phyloP scores from a whole-genome alignment of 1,284 basidiomycete species.

The Agroathelia rolfsii region DNA sequence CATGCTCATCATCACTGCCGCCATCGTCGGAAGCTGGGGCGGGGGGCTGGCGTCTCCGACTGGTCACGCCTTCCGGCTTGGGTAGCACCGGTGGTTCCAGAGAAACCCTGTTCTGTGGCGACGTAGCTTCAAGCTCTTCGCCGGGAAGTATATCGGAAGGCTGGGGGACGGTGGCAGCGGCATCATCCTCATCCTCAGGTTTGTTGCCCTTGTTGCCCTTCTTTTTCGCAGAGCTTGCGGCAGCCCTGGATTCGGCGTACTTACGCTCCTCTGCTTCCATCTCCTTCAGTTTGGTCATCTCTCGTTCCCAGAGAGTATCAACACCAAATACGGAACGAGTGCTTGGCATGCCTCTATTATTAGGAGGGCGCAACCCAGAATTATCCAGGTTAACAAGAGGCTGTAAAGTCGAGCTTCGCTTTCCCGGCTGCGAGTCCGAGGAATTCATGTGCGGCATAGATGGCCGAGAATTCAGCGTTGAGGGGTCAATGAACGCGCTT shows the following conservation, averaged over 20 bases:
- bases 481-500: slow-evolving; percentile 66
- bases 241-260: slow-evolving; percentile 38
- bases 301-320: slow-evolving; percentile 73
- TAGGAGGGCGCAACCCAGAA: slow-evolving; percentile 18
- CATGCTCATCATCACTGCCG: slow-evolving; percentile 32
- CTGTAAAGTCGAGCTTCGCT: slow-evolving; percentile 18
- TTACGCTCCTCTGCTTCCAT: slow-evolving; percentile 56
- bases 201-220: slow-evolving; percentile 33
- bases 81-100: slow-evolving; percentile 48
- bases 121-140: too few species aligned
- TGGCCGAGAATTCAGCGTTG: slow-evolving; percentile 40
- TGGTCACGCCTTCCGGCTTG: slow-evolving; percentile 28
- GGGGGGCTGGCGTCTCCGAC: slow-evolving; percentile 30
- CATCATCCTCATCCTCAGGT: too few species aligned
- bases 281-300: slow-evolving; percentile 61
- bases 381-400: slow-evolving; percentile 49
- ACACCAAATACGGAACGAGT: slow-evolving; percentile 73
- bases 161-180: too few species aligned
- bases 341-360: slow-evolving; percentile 24
- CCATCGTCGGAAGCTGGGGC: slow-evolving; percentile 32
- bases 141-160: too few species aligned
- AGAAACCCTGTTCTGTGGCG: slow-evolving; percentile 22
- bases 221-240: slow-evolving; percentile 27
- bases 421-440: slow-evolving; percentile 24
- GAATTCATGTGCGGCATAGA: slow-evolving; percentile 32